Evolutionary conservation across 1,284 basidiomycete genomes (phyloP).

Genomic region (Athelia psychrophila): DNA sequence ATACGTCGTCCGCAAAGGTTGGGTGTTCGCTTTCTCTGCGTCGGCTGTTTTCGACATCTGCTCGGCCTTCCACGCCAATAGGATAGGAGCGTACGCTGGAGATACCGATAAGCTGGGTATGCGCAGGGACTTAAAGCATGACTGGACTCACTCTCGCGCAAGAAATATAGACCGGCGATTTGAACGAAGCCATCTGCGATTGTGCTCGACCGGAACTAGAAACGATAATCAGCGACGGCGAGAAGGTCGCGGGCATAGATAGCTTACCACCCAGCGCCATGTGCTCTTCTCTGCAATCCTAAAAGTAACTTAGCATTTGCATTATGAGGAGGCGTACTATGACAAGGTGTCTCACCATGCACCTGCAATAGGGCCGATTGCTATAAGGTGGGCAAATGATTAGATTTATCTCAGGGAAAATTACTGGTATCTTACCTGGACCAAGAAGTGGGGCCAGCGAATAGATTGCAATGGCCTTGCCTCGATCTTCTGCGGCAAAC

Average conservation of each 20-base stretch:
- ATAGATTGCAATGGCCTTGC: slow-evolving; percentile 66
- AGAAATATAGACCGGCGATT: slow-evolving; percentile 50
- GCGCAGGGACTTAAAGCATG: too few relatives aligned
- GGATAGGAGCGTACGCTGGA: slow-evolving; percentile 57
- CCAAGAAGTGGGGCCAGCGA: slow-evolving; percentile 54
- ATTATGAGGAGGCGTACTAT: too few relatives aligned
- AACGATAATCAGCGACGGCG: too few relatives aligned
- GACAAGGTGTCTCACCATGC: too few relatives aligned
- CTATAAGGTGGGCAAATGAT: too few relatives aligned
- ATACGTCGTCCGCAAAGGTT: slow-evolving; percentile 41
- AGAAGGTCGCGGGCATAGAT: too few relatives aligned
- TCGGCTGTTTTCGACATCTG: slow-evolving; percentile 42
- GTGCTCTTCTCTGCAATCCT: slow-evolving; percentile 57
- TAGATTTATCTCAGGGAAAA: too few relatives aligned
- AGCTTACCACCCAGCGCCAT: slow-evolving; percentile 54
- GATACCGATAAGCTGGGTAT: not conserved
- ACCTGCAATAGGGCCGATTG: slow-evolving; percentile 61
- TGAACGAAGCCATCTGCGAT: slow-evolving; percentile 51
- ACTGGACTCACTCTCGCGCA: slow-evolving; percentile 56
- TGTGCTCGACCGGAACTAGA: slow-evolving; percentile 55
- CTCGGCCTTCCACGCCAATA: slow-evolving; percentile 59
- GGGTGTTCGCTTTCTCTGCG: slow-evolving; percentile 36
- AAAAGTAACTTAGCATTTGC: too few relatives aligned
- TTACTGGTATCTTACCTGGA: too few relatives aligned
- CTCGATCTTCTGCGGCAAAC: slow-evolving; percentile 65